Evolutionary conservation across 192 early-diverging fungal genomes (phyloP).

Genomic region (Mortierella claussenii): DNA sequence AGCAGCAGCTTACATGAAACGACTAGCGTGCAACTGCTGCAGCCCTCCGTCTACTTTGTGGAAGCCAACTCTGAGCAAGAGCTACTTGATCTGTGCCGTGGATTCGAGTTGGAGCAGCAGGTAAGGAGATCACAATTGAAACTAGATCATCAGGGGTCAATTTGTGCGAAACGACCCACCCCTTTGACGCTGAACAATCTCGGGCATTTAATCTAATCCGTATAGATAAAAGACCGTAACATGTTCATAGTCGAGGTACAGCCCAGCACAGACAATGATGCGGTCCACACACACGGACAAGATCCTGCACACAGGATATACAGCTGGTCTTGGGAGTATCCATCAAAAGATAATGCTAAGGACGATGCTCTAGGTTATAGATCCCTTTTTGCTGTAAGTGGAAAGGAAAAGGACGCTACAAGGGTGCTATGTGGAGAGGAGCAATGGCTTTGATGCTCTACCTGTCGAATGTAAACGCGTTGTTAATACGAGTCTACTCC

Average conservation of each 20-base stretch:
- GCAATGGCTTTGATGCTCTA: too few relatives aligned
- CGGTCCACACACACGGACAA: too few relatives aligned
- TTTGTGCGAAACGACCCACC: not conserved
- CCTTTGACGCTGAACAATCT: conserved; percentile 1
- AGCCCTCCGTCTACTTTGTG: conserved; percentile 27
- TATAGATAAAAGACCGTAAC: conserved; percentile 19
- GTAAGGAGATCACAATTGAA: conserved; percentile 8
- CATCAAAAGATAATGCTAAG: conserved; percentile 10
- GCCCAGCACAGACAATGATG: not conserved
- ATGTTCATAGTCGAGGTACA: conserved; percentile 2
- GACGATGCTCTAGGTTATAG: conserved; percentile 14
- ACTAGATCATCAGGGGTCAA: too few relatives aligned
- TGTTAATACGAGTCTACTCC: too few relatives aligned
- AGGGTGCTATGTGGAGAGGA: too few relatives aligned
- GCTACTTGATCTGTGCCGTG: conserved; percentile 10
- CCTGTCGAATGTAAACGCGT: too few relatives aligned
- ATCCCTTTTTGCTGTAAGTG: conserved; percentile 41
- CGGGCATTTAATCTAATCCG: too few relatives aligned
- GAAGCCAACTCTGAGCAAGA: conserved; percentile 24
- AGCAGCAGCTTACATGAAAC: too few relatives aligned
- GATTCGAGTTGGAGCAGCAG: conserved; percentile 18
- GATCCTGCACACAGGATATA: not conserved
- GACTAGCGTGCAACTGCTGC: not conserved
- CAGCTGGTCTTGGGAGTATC: conserved; percentile 24
- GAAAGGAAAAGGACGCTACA: too few relatives aligned